Evolutionary conservation across 2,329 filamentous ascomycete genomes (phyloP).

Genomic region (Fusarium musae): DNA sequence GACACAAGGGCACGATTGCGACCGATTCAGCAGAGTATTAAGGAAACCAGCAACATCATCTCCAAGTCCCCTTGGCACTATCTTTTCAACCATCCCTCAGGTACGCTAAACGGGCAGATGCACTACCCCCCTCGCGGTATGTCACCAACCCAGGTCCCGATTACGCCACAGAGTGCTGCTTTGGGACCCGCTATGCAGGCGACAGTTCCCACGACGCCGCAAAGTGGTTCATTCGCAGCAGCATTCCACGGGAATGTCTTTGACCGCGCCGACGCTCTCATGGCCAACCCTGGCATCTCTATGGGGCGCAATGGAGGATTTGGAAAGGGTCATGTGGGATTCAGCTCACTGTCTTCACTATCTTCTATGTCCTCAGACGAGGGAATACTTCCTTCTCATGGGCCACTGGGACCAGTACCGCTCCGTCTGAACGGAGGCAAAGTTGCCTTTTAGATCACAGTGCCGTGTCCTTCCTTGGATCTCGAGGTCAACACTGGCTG

Average conservation of each 20-base stretch:
- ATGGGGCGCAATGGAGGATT: conserved; percentile 64
- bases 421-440: conserved; percentile 53
- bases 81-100: conserved; percentile 45
- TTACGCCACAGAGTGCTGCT: conserved; percentile 89
- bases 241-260: conserved; percentile 69
- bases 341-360: conserved; percentile 54
- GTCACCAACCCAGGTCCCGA: conserved; percentile 63
- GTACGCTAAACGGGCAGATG: conserved; percentile 29
- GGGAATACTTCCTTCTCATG: conserved; percentile 49
- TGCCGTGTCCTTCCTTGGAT: conserved; percentile 27
- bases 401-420: conserved; percentile 47
- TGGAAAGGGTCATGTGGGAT: conserved; percentile 54
- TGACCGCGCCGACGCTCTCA: conserved; percentile 67
- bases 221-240: conserved; percentile 65
- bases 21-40: conserved; percentile 84
- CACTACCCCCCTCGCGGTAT: conserved; percentile 42
- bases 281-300: conserved; percentile 67
- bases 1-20: conserved; percentile 80
- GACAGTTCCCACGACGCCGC: conserved; percentile 80
- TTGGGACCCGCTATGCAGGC: conserved; percentile 91
- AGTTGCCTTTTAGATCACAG: conserved; percentile 48
- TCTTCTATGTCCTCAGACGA: conserved; percentile 56
- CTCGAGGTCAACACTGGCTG: conserved; percentile 10
- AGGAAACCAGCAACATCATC: conserved; percentile 81
- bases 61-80: conserved; percentile 68